Percentiles rank a stretch among this genome's conserved stretches.
phyloP scores from a whole-genome alignment of 2,329 filamentous ascomycete species.

The Botrytis byssoidea region DNA sequence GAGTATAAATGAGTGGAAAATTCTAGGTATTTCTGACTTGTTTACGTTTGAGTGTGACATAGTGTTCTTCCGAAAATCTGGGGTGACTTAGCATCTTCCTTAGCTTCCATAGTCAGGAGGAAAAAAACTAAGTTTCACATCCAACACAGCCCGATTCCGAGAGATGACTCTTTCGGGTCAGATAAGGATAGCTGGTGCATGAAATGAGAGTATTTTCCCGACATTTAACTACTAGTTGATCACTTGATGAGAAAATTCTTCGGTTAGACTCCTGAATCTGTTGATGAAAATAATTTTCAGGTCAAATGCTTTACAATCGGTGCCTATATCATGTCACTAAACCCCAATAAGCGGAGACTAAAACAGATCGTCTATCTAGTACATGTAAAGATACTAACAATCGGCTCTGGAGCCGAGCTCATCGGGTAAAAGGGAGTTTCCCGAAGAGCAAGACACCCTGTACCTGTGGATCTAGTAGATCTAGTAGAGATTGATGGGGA shows the following conservation, averaged over 20 bases:
- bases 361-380: not conserved
- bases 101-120: not conserved
- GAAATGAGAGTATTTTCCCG: not conserved
- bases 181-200: not conserved
- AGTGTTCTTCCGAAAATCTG: not conserved
- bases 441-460: not conserved
- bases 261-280: not conserved
- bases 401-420: not conserved
- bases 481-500: not conserved
- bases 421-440: not conserved
- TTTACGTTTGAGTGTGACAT: not conserved
- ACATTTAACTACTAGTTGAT: not conserved
- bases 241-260: not conserved
- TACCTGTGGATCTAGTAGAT: not conserved
- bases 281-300: not conserved
- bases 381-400: not conserved
- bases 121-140: not conserved
- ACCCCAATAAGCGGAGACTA: not conserved
- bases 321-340: not conserved
- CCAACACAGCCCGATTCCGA: not conserved
- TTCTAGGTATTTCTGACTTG: not conserved
- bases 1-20: not conserved
- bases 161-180: not conserved
- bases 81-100: not conserved
- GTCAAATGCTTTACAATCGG: not conserved